These are phyloP conservation scores for Pulicaria dysenterica DNA, from an alignment of 129 eudicot genomes.

Conservation along the genomic window DNA sequence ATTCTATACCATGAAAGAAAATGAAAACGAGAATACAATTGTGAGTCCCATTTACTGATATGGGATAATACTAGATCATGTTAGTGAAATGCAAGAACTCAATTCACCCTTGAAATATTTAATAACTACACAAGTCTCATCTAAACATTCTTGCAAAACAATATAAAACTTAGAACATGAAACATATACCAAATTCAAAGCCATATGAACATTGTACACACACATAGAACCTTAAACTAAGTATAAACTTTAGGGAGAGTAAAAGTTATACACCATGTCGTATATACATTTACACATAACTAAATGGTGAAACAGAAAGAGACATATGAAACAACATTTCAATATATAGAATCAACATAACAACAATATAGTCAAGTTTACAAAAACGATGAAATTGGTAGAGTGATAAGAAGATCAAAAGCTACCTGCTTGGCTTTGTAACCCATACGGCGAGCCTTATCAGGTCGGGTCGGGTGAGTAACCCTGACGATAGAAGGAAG, in stretches of 20 bases:
- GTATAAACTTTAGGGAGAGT: too few relatives aligned
- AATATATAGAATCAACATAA: neutral
- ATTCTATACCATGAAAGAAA: too few relatives aligned
- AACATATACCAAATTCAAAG: too few relatives aligned
- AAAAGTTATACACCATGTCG: too few relatives aligned
- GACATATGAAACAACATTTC: neutral
- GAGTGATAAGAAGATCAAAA: too few relatives aligned
- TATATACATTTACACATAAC: too few relatives aligned
- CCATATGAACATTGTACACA: too few relatives aligned
- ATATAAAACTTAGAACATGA: neutral
- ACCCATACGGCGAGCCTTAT: constrained; percentile 89
- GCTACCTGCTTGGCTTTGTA: constrained; percentile 90
- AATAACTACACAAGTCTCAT: neutral
- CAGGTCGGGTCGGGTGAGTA: constrained; percentile 86
- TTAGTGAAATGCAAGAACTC: neutral
- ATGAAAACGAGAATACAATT: too few relatives aligned
- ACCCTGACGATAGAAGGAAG: constrained; percentile 90
- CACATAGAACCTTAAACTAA: too few relatives aligned
- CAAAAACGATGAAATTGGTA: neutral
- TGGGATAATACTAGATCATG: neutral
- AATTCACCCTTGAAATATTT: neutral
- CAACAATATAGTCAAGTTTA: neutral
- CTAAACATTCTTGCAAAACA: neutral
- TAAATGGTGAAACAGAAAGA: neutral
- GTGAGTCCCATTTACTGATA: too few relatives aligned